Percentiles rank a stretch among this genome's conserved stretches.
These are phyloP conservation scores for Ajuga chamaepitys DNA, from an alignment of 257 asterid species.

Conservation along the genomic window DNA sequence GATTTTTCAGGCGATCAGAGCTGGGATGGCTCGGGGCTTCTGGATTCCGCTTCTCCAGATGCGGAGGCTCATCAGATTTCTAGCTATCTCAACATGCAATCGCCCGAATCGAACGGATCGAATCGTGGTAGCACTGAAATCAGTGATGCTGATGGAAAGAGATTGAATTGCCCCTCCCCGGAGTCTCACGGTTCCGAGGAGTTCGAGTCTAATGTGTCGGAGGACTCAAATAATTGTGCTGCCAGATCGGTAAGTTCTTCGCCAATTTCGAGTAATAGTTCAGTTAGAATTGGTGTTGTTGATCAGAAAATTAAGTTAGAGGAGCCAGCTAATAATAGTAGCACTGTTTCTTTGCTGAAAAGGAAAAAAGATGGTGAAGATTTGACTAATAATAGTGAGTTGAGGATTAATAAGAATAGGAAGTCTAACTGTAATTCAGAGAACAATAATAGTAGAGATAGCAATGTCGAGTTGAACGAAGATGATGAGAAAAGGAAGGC, in stretches of 20 bases:
- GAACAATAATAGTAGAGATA: slow-evolving; percentile 21
- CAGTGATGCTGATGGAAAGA: slow-evolving; percentile 36
- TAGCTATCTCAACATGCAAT: slow-evolving; percentile 53
- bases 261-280: slow-evolving; percentile 37
- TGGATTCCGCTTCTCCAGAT: slow-evolving; percentile 35
- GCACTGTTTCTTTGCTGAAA: slow-evolving; percentile 36
- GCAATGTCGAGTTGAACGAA: slow-evolving; percentile 31
- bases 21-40: slow-evolving; percentile 44
- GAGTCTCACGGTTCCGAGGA: slow-evolving; percentile 60
- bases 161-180: slow-evolving; percentile 51
- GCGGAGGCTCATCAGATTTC: slow-evolving; percentile 38
- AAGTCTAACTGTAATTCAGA: slow-evolving; percentile 33
- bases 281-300: slow-evolving; percentile 37
- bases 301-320: slow-evolving; percentile 54
- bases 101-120: slow-evolving; percentile 81
- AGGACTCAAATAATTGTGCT: slow-evolving; percentile 35
- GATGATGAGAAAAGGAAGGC: slow-evolving; percentile 81
- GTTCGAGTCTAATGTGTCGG: slow-evolving; percentile 46
- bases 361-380: slow-evolving; percentile 63
- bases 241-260: slow-evolving; percentile 57
- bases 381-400: slow-evolving; percentile 20
- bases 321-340: slow-evolving; percentile 22
- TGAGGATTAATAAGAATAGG: slow-evolving; percentile 38
- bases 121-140: slow-evolving; percentile 30
- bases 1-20: slow-evolving; percentile 30